Conservation (phyloP, 176 grass and related monocot species). For the Bonia amplexicaulis region DNA sequence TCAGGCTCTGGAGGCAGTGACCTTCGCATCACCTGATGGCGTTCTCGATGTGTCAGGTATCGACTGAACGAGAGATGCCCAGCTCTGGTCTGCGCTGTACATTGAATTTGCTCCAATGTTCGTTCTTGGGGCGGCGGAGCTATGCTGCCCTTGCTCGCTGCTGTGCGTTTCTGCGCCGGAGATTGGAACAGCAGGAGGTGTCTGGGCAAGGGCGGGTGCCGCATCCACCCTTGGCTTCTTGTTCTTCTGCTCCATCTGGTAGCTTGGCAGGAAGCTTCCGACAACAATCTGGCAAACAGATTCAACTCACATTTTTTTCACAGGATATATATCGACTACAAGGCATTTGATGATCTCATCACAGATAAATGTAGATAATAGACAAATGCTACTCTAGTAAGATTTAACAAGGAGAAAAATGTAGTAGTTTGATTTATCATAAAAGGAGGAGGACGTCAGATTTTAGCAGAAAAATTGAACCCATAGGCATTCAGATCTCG, state of each 20-base stretch:
- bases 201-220: conserved; percentile 6
- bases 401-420: background rate
- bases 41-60: conserved; percentile 32
- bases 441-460: background rate
- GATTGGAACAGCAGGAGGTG: conserved; percentile 43
- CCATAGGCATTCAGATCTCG: background rate
- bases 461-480: background rate
- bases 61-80: conserved; percentile 48
- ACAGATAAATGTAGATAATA: background rate
- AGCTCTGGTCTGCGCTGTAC: conserved; percentile 52
- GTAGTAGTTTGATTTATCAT: background rate
- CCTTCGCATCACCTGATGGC: conserved; percentile 46
- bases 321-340: background rate
- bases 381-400: background rate
- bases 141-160: conserved; percentile 37
- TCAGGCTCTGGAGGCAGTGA: conserved; percentile 46
- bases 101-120: conserved; percentile 28
- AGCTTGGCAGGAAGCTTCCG: conserved; percentile 82
- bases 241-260: conserved; percentile 65
- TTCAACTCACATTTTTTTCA: background rate
- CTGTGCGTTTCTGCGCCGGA: conserved; percentile 40
- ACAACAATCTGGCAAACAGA: conserved; percentile 61
- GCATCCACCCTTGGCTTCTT: conserved; percentile 53
- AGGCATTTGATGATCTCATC: background rate
- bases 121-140: conserved; percentile 13